Evolutionary conservation across 176 grass and related monocot genomes (phyloP), one percentile per base, ranked within the genome.

Genomic region (Cenchrus fungigraminus): DNA sequence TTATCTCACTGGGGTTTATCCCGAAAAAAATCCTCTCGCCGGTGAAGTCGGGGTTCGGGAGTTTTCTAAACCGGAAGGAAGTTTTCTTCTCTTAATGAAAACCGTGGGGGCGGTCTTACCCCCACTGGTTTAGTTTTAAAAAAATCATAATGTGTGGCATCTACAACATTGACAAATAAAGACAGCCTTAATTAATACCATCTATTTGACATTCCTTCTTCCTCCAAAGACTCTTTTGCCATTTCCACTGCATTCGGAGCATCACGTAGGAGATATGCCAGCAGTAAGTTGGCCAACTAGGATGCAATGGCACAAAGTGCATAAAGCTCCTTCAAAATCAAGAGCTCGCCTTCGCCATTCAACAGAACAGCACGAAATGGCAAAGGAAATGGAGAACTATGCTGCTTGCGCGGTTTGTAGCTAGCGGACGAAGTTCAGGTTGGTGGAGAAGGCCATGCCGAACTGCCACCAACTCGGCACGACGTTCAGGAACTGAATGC

Each of bases 371-470:
- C 63, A 54, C 37, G 61, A 54, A 68, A 80, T 54, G 62, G 15
- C 7, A 13, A 49, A 22, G 59, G 13, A 28, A 3, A 9, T 8
- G 0, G 6, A 59, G 25, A 8, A 19, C 37, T 51, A 2, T 12
- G 63, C 14, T 0, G 22, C 75, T 6, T 12, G 22, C 6, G 19
- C 5, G 8, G 65, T 67, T 80, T 42, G 37, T 40, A 87, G 71
- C 58, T 88, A 89, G 49, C 58, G 59, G 9, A 62, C 8, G 88
- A 96, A 93, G 40, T 95, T 87, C 2, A 50, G 8, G 66, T 73
- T 55, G 55, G 49, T 78, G 44, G 46, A 32, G 72, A 64, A 94
- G 2, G 81, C 91, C 79, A 78, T 78, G 20, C 92, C 92, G 56
- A 89, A 97, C 53, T 52, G 9, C 95, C 95, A 97, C 42, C 46